phyloP scores from a whole-genome alignment of 768 basidiomycete genomes.

The Termitomyces sp. region DNA sequence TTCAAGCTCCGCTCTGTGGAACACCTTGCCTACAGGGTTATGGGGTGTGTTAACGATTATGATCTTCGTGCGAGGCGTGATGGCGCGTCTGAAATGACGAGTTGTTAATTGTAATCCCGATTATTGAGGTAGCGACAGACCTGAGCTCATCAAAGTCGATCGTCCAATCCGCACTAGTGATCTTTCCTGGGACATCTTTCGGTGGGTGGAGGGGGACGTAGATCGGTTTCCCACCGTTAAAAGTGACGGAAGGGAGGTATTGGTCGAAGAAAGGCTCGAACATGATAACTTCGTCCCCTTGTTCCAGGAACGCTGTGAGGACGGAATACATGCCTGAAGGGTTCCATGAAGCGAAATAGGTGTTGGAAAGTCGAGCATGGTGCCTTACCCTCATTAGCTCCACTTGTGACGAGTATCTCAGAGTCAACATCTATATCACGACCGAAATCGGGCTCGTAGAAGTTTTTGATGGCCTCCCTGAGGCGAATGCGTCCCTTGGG shows the following conservation, averaged over 20 bases:
- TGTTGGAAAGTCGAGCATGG: background rate
- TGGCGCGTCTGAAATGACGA: conserved; percentile 52
- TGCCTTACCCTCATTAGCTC: conserved; percentile 89
- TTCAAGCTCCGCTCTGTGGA: conserved; percentile 78
- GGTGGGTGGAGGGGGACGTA: conserved; percentile 96
- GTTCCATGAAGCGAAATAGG: background rate
- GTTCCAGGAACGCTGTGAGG: conserved; percentile 86
- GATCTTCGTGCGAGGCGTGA: conserved; percentile 89
- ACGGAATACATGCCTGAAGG: conserved; percentile 86
- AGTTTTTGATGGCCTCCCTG: conserved; percentile 79
- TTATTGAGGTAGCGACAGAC: conserved; percentile 29
- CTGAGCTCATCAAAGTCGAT: conserved; percentile 87
- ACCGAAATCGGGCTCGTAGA: conserved; percentile 68
- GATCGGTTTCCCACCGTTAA: conserved; percentile 91
- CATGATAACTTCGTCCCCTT: conserved; percentile 96
- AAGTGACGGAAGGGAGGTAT: conserved; percentile 87
- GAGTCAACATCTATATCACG: conserved; percentile 77
- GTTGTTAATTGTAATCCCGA: background rate
- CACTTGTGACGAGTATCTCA: conserved; percentile 93
- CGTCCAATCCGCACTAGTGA: conserved; percentile 78
- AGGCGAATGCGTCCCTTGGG: conserved; percentile 87
- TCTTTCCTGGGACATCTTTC: conserved; percentile 36
- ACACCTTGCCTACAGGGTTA: conserved; percentile 98
- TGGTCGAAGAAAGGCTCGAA: conserved; percentile 99
- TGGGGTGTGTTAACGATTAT: conserved; percentile 96